Evolutionary conservation across 176 grass and related monocot species (phyloP), one percentile per base, ranked within the genome.

Genomic region (Rhipidocladum racemiflorum): DNA sequence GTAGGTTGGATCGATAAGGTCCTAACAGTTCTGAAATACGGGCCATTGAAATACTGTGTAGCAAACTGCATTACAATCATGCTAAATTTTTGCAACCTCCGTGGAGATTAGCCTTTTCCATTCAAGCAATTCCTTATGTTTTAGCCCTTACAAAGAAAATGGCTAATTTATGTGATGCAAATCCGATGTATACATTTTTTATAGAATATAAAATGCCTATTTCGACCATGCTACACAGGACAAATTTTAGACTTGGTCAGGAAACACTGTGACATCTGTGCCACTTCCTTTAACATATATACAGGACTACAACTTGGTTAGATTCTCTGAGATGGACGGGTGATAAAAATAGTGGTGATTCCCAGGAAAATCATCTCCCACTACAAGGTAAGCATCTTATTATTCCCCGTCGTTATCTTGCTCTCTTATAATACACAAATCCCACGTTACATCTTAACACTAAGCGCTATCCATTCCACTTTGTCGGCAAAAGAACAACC

Each of bases 361-460:
- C 64, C 23, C 43, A 21, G 48, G 48, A 83, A 85, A 90, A 90
- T 86, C 60, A 66, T 79, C 75, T 64, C 75, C 30, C 51, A 80
- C 81, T 85, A 39, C 48, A 77, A 75, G 24, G 28, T 74, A 79
- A 83, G 48, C 30, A 79, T 74, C 74, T 68, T 72, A 83, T 83
- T 85, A 74, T 60, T 81, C 46, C 60, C 54, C 59, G 45, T 76
- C 64, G 2, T 68, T 40, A 27, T 38, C 23, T 55, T 56, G 10
- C 69, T 65, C 60, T 56, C 30, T 61, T 73, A 15, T 54, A 30
- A 53, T 35, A 65, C 25, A 78, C 30, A 68, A 54, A 45, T 29
- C 32, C 11, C 36, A 45, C 53, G n/a, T 59, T 10, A 48, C 57
- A 70, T 39, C 10, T 71, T 57, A 82, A 59, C 25, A 35, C 63